phyloP scores from a whole-genome alignment of 805 yeast genomes.

The Metschnikowia shivogae region DNA sequence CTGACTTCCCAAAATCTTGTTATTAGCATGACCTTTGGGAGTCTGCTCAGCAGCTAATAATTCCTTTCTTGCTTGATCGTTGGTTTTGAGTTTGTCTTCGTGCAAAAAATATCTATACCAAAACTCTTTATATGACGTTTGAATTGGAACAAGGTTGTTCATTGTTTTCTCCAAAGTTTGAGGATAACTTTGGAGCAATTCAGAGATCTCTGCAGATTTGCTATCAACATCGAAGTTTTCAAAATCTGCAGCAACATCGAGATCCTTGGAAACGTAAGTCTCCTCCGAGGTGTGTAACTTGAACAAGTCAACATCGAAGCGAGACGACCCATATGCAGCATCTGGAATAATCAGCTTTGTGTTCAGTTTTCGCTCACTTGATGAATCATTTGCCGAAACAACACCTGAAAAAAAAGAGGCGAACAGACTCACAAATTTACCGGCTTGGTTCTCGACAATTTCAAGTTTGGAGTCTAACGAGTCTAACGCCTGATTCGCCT shows the following conservation, averaged over 20 bases:
- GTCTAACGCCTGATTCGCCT: conserved; percentile 58
- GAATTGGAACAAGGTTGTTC: conserved; percentile 63
- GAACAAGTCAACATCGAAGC: conserved; percentile 37
- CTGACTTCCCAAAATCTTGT: conserved; percentile 28
- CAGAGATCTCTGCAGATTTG: conserved; percentile 48
- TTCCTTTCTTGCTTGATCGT: conserved; percentile 63
- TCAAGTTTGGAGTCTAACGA: conserved; percentile 69
- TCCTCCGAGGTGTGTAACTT: conserved; percentile 35
- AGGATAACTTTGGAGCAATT: conserved; percentile 44
- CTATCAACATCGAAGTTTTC: conserved; percentile 39
- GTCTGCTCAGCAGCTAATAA: conserved; percentile 39
- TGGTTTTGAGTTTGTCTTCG: conserved; percentile 49
- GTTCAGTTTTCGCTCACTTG: conserved; percentile 7
- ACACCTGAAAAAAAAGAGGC: conserved; percentile 50
- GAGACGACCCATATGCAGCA: conserved; percentile 32
- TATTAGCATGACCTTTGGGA: not conserved
- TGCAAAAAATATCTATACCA: conserved; percentile 70
- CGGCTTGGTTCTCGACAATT: conserved; percentile 65
- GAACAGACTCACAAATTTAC: conserved; percentile 52
- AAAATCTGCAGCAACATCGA: conserved; percentile 14
- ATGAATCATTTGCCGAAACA: conserved; percentile 20
- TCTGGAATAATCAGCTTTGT: conserved; percentile 15
- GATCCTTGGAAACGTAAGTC: conserved; percentile 15
- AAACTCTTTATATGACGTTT: conserved; percentile 55
- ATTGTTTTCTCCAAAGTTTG: conserved; percentile 49